Conservation (phyloP, 2,329 filamentous ascomycete genomes). For the Colletotrichum navitas region DNA sequence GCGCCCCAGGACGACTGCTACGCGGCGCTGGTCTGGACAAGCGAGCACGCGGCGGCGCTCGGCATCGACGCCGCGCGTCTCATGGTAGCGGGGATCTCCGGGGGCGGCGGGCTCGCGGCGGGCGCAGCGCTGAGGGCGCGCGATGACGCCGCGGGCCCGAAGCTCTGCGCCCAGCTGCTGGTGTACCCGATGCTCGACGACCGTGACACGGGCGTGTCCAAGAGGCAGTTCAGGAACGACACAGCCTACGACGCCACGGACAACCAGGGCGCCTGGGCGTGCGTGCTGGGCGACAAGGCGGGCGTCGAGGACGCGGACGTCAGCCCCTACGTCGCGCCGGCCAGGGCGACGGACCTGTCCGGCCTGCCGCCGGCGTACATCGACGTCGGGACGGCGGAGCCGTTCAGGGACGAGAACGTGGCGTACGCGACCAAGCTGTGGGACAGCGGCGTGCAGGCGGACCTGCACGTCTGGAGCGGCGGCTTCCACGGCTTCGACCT, state of each 20-base stretch:
- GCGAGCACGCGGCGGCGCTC: slow-evolving; percentile 53
- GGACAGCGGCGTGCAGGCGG: slow-evolving; percentile 55
- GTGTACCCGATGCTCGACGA: slow-evolving; percentile 63
- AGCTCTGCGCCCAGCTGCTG: slow-evolving; percentile 56
- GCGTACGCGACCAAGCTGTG: slow-evolving; percentile 52
- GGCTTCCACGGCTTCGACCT: slow-evolving; percentile 56
- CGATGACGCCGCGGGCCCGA: slow-evolving; percentile 48
- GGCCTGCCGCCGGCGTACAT: slow-evolving; percentile 59
- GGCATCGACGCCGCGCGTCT: slow-evolving; percentile 56
- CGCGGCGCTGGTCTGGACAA: slow-evolving; percentile 52
- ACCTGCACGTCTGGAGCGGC: slow-evolving; percentile 59
- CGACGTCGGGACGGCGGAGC: slow-evolving; percentile 52
- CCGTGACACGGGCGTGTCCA: slow-evolving; percentile 48
- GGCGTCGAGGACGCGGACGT: slow-evolving; percentile 49
- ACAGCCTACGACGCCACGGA: slow-evolving; percentile 48
- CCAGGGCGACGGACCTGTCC: slow-evolving; percentile 51
- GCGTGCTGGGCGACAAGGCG: slow-evolving; percentile 53
- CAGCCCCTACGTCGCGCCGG: slow-evolving; percentile 53
- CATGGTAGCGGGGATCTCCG: slow-evolving; percentile 57
- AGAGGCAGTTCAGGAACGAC: slow-evolving; percentile 46
- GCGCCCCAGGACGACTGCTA: slow-evolving; percentile 46
- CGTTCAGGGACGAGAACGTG: slow-evolving; percentile 55
- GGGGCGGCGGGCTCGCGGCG: slow-evolving; percentile 58
- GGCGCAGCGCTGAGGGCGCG: slow-evolving; percentile 54
- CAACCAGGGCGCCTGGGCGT: slow-evolving; percentile 57